Base-by-base conservation (phyloP, 371 early-diverging fungal genomes). In the Entomophthora muscae region DNA sequence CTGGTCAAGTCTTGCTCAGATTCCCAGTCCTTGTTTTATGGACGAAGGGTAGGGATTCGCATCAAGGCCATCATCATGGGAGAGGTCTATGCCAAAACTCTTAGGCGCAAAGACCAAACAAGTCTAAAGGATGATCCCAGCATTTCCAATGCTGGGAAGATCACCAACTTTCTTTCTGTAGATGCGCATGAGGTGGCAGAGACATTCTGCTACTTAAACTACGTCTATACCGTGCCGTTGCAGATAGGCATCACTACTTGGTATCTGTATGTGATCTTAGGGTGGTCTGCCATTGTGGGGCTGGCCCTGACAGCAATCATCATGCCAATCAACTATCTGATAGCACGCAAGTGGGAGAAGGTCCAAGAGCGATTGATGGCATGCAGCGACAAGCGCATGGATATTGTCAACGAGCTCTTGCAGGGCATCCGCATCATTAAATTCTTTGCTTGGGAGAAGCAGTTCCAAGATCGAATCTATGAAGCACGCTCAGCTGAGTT, bases 151-250 rank as follows among this genome's bases (percentile, higher is more conserved):
- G 66, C 72, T 0, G 91, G 91, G 3, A 88, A 86, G 69, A 87
- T 90, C 64, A 84, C 83, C 22, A 89, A 91, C 66, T 66, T 91
- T 65, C 86, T 88, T 86, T 76, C 82, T 42, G 83, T 88, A 2
- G 90, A 91, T 70, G 83, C 86, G 1, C 73, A 80, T 22, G 67
- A 75, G n/a, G 58, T 83, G 3, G 66, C 76, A 13, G 69, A 73
- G 22, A 42, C 78, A 12, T 73, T 70, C 10, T 67, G 68, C 29
- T 77, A 71, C 53, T 66, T 76, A 24, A 78, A 73, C 64, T 78
- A 75, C 64, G 65, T 81, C 0, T 78, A 80, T 61, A 75, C 69
- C 42, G 70, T 73, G 5, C 82, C 82, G 13, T 57, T 83, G 3
- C 78, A 81, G 61, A 69, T 81, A 24, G n/a, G 55, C 0, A 70